Evolutionary conservation across 306 rosid species (phyloP).

Genomic region (Trifolium dubium): DNA sequence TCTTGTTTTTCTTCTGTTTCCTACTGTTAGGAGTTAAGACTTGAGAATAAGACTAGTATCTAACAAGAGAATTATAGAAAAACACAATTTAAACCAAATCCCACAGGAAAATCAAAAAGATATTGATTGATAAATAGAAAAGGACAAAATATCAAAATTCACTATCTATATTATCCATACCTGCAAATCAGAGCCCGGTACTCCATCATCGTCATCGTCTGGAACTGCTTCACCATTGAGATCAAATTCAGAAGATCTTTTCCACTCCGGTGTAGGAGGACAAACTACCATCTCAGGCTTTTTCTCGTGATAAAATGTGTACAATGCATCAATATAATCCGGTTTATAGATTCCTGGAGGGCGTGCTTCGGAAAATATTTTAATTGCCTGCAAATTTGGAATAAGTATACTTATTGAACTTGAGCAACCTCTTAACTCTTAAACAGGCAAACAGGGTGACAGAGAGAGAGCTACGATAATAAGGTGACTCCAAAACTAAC

Average conservation of each 20-base stretch:
- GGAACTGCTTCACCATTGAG: constrained; percentile 97
- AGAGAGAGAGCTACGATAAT: background rate
- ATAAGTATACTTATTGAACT: constrained; percentile 28
- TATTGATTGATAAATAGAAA: constrained; percentile 37
- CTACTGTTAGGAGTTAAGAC: background rate
- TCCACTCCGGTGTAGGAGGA: constrained; percentile 99
- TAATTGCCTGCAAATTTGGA: constrained; percentile 71
- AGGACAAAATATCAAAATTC: constrained; percentile 33
- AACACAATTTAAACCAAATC: constrained; percentile 18
- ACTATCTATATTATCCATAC: constrained; percentile 59
- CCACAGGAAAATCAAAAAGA: constrained; percentile 6
- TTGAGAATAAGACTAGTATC: background rate
- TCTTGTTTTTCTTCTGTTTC: background rate
- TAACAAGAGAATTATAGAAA: background rate
- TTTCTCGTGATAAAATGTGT: constrained; percentile 88
- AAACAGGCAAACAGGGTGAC: background rate
- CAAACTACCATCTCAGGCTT: constrained; percentile 81
- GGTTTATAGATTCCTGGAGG: constrained; percentile 99
- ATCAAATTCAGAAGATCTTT: constrained; percentile 93
- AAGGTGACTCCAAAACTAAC: constrained; percentile 52
- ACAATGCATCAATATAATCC: constrained; percentile 86
- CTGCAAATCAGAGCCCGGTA: constrained; percentile 66
- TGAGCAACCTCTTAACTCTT: constrained; percentile 28
- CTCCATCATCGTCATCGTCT: constrained; percentile 71
- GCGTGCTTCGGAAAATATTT: constrained; percentile 82